Conservation (phyloP, 345 rosid species). For the Hypericum androsaemum region DNA sequence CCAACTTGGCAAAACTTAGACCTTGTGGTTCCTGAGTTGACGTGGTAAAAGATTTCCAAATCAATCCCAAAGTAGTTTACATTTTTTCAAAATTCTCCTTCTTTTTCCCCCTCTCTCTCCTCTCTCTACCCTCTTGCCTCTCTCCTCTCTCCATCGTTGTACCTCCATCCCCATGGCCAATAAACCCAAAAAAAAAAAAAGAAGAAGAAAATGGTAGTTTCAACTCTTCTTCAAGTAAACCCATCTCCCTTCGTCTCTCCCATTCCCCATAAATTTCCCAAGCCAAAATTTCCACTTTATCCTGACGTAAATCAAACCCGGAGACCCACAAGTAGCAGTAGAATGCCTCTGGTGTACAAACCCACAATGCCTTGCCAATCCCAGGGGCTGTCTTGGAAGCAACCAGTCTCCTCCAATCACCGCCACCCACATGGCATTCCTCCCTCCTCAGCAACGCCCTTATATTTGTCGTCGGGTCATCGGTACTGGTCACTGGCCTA, state of each 20-base stretch:
- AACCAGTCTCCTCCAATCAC: conserved; percentile 38
- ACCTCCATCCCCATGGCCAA: no score
- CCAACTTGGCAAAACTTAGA: no score
- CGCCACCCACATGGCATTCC: conserved; percentile 75
- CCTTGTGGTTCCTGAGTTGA: no score
- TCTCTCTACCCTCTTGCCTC: no score
- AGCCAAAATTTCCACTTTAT: background rate
- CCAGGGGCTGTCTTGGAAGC: conserved; percentile 43
- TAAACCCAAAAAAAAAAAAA: background rate
- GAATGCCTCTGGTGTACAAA: conserved; percentile 26
- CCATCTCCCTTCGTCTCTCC: conserved; percentile 12
- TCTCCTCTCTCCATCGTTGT: no score
- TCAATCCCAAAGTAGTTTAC: no score
- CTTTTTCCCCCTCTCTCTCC: no score
- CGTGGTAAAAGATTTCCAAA: no score
- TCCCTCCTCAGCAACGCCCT: conserved; percentile 63
- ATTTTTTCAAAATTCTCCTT: no score
- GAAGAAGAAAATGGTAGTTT: conserved; percentile 33
- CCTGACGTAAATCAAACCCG: conserved; percentile 8
- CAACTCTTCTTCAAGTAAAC: conserved; percentile 18
- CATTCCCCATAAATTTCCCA: conserved; percentile 10
- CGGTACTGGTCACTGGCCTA: conserved; percentile 68
- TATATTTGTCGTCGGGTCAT: conserved; percentile 62
- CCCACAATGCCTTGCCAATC: conserved; percentile 27
- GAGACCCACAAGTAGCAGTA: no score